Conservation (phyloP, 2,329 filamentous ascomycete genomes). For the Chalaropsis ovoidea region DNA sequence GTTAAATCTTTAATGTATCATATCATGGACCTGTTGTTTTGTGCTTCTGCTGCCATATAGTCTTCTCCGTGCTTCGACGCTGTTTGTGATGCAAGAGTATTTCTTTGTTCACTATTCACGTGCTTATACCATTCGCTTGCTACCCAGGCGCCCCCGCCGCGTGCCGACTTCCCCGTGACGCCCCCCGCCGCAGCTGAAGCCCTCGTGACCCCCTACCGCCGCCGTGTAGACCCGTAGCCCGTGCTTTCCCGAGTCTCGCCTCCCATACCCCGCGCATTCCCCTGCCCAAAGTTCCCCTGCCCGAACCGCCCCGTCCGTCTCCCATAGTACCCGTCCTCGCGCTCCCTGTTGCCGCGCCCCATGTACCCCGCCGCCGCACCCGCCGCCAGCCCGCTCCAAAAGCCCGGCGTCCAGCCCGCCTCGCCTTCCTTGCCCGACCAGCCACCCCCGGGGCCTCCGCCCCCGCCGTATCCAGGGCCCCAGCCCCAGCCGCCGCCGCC, state of each 20-base stretch:
- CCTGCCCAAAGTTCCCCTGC: neutral
- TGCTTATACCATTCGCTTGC: neutral
- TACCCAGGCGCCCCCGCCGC: too few species aligned
- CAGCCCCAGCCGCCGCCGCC: slow-evolving; percentile 32
- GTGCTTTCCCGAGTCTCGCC: slow-evolving; percentile 45
- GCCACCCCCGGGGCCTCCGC: slow-evolving; percentile 28
- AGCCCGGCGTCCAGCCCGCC: slow-evolving; percentile 58
- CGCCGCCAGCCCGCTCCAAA: slow-evolving; percentile 59
- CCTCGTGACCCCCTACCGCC: too few species aligned
- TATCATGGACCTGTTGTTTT: neutral
- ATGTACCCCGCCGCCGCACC: slow-evolving; percentile 63
- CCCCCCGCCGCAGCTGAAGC: too few species aligned
- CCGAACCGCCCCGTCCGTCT: neutral
- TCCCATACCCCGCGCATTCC: slow-evolving; percentile 11
- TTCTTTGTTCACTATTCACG: neutral
- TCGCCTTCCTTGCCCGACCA: slow-evolving; percentile 28
- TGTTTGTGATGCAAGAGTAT: neutral
- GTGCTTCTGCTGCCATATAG: neutral
- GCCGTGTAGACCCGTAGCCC: slow-evolving; percentile 60
- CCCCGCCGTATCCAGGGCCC: slow-evolving; percentile 32
- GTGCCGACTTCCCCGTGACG: too few species aligned
- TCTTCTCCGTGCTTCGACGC: neutral
- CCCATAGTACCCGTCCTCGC: slow-evolving; percentile 24
- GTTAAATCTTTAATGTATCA: slow-evolving; percentile 9
- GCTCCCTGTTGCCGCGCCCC: slow-evolving; percentile 39